Percentiles rank a stretch among this genome's conserved stretches.
phyloP scores from a whole-genome alignment of 257 asterid genomes.

The Capsicum pubescens region DNA sequence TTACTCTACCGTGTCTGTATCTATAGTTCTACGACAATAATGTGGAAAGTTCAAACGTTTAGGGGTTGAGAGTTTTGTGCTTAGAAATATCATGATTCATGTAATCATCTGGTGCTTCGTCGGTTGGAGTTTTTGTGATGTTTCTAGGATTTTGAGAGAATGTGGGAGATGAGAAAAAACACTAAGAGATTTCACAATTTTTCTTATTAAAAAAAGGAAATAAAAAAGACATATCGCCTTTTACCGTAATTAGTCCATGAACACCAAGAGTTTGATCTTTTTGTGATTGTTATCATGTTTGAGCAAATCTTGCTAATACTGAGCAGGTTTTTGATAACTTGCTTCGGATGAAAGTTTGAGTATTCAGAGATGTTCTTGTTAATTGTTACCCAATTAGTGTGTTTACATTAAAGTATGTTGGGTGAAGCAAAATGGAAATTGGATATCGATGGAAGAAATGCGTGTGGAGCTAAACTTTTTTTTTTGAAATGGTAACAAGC shows the following conservation, averaged over 20 bases:
- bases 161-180: background rate
- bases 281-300: too few relatives aligned
- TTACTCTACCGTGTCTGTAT: background rate
- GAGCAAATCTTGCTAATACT: too few relatives aligned
- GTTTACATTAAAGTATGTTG: too few relatives aligned
- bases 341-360: too few relatives aligned
- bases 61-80: background rate
- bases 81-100: background rate
- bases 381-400: too few relatives aligned
- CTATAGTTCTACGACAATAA: background rate
- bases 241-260: background rate
- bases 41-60: background rate
- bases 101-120: slow-evolving; percentile 8
- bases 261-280: too few relatives aligned
- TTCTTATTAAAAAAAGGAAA: background rate
- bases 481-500: too few relatives aligned
- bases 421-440: too few relatives aligned
- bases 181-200: background rate
- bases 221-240: background rate
- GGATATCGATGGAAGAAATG: too few relatives aligned
- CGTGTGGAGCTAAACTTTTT: too few relatives aligned
- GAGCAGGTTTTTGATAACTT: too few relatives aligned
- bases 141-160: background rate
- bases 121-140: background rate
- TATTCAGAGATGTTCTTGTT: too few relatives aligned